Evolutionary conservation across 257 asterid genomes (phyloP).

Genomic region (Nemophila menziesii): DNA sequence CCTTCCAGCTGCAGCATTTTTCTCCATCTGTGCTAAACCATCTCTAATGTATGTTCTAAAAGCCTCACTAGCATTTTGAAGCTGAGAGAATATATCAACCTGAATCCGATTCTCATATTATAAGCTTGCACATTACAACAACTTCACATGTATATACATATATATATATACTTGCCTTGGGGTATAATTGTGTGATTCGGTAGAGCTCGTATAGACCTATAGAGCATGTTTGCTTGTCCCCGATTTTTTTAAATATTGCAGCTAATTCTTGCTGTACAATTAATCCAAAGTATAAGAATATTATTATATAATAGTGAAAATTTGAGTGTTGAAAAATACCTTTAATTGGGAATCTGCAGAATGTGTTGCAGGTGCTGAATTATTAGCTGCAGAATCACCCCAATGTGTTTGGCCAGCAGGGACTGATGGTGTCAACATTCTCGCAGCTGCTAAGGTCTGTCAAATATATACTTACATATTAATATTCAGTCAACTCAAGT

Average conservation of each 20-base stretch:
- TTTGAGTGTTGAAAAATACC: slow-evolving; percentile 39
- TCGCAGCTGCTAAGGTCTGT: slow-evolving; percentile 99
- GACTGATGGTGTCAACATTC: slow-evolving; percentile 95
- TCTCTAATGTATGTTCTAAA: slow-evolving; percentile 92
- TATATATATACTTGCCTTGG: slow-evolving; percentile 40
- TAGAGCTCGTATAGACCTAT: slow-evolving; percentile 93
- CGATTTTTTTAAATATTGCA: slow-evolving; percentile 95
- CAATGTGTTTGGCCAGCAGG: slow-evolving; percentile 94
- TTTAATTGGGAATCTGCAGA: slow-evolving; percentile 87
- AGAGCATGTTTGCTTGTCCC: slow-evolving; percentile 97
- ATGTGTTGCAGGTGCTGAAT: slow-evolving; percentile 73
- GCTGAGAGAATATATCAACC: slow-evolving; percentile 96
- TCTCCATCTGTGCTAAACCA: slow-evolving; percentile 99
- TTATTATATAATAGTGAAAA: too few relatives aligned
- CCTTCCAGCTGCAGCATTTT: slow-evolving; percentile 93
- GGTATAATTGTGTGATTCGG: slow-evolving; percentile 91
- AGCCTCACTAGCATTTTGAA: slow-evolving; percentile 97
- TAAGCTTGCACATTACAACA: not conserved
- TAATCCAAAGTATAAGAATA: slow-evolving; percentile 13
- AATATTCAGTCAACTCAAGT: not conserved
- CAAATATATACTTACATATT: slow-evolving; percentile 7
- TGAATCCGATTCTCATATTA: slow-evolving; percentile 20
- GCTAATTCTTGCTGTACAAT: slow-evolving; percentile 93
- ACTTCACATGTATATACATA: not conserved
- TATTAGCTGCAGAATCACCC: slow-evolving; percentile 76